A percentile compares a stretch with the other conserved stretches of the same genome.
Evolutionary conservation across 371 early-diverging fungal genomes (phyloP).

Genomic region (Encephalitozoon intestinalis): DNA sequence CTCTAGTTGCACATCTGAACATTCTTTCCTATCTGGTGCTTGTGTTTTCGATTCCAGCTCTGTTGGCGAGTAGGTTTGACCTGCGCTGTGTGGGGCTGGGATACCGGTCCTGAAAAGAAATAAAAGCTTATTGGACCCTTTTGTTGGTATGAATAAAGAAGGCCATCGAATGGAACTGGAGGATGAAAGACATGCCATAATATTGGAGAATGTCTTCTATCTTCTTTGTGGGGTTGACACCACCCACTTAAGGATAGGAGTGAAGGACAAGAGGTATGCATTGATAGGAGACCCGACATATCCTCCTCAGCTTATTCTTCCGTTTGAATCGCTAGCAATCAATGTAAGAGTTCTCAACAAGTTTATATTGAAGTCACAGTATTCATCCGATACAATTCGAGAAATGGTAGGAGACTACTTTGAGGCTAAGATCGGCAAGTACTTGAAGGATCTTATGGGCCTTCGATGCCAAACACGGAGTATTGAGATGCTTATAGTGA

Average conservation of each 20-base stretch:
- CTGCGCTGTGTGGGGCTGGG: not conserved
- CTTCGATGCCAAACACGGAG: not conserved
- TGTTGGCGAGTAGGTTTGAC: not conserved
- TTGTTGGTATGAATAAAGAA: not conserved
- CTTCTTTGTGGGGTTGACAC: conserved; percentile 24
- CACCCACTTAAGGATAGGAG: not conserved
- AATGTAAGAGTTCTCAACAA: conserved; percentile 15
- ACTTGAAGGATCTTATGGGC: not conserved
- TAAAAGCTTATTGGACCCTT: not conserved
- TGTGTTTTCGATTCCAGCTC: not conserved
- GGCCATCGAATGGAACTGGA: not conserved
- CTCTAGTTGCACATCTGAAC: not conserved
- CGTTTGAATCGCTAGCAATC: conserved; percentile 12
- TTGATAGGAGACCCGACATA: not conserved
- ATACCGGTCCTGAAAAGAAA: not conserved
- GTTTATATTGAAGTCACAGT: conserved; percentile 8
- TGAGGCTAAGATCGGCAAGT: not conserved
- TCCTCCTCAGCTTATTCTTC: not conserved
- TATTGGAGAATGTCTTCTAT: conserved; percentile 11
- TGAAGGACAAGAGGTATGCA: conserved; percentile 14
- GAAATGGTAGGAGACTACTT: conserved; percentile 6
- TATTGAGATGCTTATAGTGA: conserved; percentile 2
- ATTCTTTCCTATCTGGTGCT: not conserved
- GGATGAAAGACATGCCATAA: conserved; percentile 10
- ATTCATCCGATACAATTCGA: not conserved